A percentile compares a stretch with the other conserved stretches of the same genome.
phyloP scores from a whole-genome alignment of 2,329 filamentous ascomycete species.

The Mariannaea elegans region DNA sequence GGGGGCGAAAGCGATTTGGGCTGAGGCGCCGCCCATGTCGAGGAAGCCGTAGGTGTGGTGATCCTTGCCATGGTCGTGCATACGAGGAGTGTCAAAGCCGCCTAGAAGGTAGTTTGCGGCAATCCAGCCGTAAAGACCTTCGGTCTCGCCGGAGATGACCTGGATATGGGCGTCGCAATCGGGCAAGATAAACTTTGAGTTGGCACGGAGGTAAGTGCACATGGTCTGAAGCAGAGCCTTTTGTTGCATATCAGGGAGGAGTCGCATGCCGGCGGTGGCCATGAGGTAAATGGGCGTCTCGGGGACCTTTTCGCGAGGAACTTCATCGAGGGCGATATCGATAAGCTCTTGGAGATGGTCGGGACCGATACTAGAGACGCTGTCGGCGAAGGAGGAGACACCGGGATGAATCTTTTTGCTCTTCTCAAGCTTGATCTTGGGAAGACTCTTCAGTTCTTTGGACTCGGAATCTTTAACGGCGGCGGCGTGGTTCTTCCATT shows the following conservation, averaged over 20 bases:
- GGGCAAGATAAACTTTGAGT: slow-evolving; percentile 85
- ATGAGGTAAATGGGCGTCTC: slow-evolving; percentile 95
- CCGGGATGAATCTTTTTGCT: slow-evolving; percentile 95
- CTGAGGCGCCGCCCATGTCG: slow-evolving; percentile 97
- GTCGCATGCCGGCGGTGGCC: slow-evolving; percentile 93
- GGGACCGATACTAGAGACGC: slow-evolving; percentile 77
- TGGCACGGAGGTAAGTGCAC: slow-evolving; percentile 80
- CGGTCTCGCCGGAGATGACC: slow-evolving; percentile 94
- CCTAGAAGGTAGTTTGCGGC: slow-evolving; percentile 95
- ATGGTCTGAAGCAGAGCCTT: slow-evolving; percentile 77
- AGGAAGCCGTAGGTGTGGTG: slow-evolving; percentile 97
- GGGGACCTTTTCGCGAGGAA: slow-evolving; percentile 78
- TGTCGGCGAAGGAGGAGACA: slow-evolving; percentile 87
- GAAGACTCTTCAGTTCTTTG: slow-evolving; percentile 68
- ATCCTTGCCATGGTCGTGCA: slow-evolving; percentile 82
- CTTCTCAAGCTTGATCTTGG: slow-evolving; percentile 83
- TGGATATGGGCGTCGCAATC: slow-evolving; percentile 91
- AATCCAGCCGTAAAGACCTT: slow-evolving; percentile 97
- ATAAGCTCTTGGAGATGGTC: slow-evolving; percentile 84
- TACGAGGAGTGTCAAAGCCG: slow-evolving; percentile 81
- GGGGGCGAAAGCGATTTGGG: slow-evolving; percentile 96
- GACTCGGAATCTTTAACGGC: slow-evolving; percentile 62
- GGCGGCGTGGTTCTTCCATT: slow-evolving; percentile 82
- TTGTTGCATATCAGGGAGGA: slow-evolving; percentile 79
- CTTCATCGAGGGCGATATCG: slow-evolving; percentile 80